Base-by-base conservation (phyloP, 345 rosid genomes). In the Citrus sp. region DNA sequence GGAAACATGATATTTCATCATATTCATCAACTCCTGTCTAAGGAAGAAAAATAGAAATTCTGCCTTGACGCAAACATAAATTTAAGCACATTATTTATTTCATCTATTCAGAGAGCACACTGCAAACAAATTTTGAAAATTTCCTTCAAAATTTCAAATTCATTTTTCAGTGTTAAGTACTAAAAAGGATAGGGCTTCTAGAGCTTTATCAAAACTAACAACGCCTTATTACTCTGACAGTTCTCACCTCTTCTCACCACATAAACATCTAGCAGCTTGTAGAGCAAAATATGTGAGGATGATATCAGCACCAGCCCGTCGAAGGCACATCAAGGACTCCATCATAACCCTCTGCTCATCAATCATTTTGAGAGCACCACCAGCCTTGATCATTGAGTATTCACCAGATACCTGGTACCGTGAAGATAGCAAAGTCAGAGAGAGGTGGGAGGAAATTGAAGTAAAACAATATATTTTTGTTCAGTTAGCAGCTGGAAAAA, bases 341-440 rank as follows among this genome's bases (percentile, higher is more conserved):
- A 96, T 88, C 99, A 91, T 96, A 8, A 94, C 97, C 77, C 79
- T 89, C 78, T 96, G 94, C 80, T 94, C 99, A 46, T 96, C 97
- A 19, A 94, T 93, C 97, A 96, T 96, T 70, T 90, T 90, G 37
- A 92, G 92, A 80, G 84, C 88, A 66, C 94, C 95, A 0, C 94
- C 97, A 6, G 97, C 97, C 82, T 94, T 96, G 73, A 96, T 96
- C 95, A 96, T 94, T 0, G 98, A 92, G 88, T 95, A 95, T 78
- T 95, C 98, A 62, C 99, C 99, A 3, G 93, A 89, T 24, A 92
- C 93, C 97, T 90, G 78, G 64, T 59, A 37, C n/a, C 68, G 32
- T 54, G 69, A 18, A 70, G 54, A 38, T 49, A 64, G 25, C 35
- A 38, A 70, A 46, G 4, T 3, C 61, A 22, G 9, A 37, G 14